Conservation (phyloP, 768 basidiomycete genomes). For the Leccinum barrowsii region DNA sequence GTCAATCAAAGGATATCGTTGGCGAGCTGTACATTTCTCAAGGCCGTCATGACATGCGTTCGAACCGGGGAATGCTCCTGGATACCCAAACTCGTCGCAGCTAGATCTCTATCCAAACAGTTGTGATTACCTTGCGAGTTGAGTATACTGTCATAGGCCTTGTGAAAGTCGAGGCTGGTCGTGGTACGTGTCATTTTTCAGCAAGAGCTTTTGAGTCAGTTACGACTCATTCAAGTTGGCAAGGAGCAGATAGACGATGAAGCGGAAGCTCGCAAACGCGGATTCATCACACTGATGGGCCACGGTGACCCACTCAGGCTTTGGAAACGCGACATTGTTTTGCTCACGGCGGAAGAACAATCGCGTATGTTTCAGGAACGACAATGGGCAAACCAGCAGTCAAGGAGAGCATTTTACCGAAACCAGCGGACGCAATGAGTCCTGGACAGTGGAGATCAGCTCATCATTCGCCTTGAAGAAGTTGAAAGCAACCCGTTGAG, state of each 20-base stretch:
- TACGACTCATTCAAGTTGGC: neutral
- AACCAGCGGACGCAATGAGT: slow-evolving; percentile 37
- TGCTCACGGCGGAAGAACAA: slow-evolving; percentile 40
- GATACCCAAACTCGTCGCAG: slow-evolving; percentile 71
- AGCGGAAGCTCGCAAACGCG: slow-evolving; percentile 48
- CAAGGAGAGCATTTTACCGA: slow-evolving; percentile 38
- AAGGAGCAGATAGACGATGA: slow-evolving; percentile 56
- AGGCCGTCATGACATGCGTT: slow-evolving; percentile 70
- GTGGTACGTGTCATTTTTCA: slow-evolving; percentile 47
- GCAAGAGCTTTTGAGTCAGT: neutral
- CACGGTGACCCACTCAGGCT: slow-evolving; percentile 37
- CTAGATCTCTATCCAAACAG: slow-evolving; percentile 64
- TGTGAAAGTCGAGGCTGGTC: slow-evolving; percentile 26
- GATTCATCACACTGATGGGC: slow-evolving; percentile 36
- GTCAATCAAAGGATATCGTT: slow-evolving; percentile 55
- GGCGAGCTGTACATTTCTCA: slow-evolving; percentile 54
- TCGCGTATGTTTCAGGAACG: slow-evolving; percentile 30
- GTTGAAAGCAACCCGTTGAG: too few relatives aligned
- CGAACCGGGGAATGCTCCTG: slow-evolving; percentile 73
- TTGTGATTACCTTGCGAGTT: slow-evolving; percentile 44
- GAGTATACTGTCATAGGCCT: too few relatives aligned
- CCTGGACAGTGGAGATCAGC: slow-evolving; percentile 37
- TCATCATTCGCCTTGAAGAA: slow-evolving; percentile 39
- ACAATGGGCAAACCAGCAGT: slow-evolving; percentile 18
- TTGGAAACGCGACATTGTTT: slow-evolving; percentile 37